Evolutionary conservation across 306 rosid genomes (phyloP).

Genomic region (Hylodesmum podocarpum): DNA sequence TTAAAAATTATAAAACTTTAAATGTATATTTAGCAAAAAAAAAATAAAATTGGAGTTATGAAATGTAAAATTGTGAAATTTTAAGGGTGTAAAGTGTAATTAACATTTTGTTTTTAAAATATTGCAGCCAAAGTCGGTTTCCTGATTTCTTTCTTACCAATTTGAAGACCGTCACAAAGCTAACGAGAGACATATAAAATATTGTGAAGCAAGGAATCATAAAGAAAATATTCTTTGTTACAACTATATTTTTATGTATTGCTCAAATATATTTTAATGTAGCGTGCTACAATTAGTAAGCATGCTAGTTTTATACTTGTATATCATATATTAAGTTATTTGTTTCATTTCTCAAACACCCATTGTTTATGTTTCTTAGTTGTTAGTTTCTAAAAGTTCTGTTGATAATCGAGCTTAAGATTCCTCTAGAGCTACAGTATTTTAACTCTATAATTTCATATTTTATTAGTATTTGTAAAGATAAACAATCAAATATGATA

Average conservation of each 20-base stretch:
- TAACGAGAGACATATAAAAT: slow-evolving; percentile 2
- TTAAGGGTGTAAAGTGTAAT: too few relatives aligned
- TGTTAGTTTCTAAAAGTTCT: background rate
- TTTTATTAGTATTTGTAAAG: background rate
- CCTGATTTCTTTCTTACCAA: slow-evolving; percentile 10
- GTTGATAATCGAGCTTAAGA: background rate
- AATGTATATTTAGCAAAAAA: too few relatives aligned
- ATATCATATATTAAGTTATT: background rate
- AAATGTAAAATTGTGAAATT: too few relatives aligned
- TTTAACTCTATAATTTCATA: background rate
- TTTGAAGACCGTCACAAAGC: background rate
- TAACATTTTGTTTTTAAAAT: background rate
- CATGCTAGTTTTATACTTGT: background rate
- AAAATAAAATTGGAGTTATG: too few relatives aligned
- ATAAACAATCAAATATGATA: background rate
- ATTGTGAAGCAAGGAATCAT: slow-evolving; percentile 6
- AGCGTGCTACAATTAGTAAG: background rate
- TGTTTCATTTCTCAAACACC: background rate
- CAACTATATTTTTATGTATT: background rate
- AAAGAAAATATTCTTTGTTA: slow-evolving; percentile 1
- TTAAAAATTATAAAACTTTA: too few relatives aligned
- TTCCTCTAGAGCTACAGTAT: background rate
- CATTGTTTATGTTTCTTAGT: background rate
- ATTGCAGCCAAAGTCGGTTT: background rate
- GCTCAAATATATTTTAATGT: slow-evolving; percentile 3